Base-by-base conservation (phyloP, 1,139 yeast species). In the Pichia norvegensis region DNA sequence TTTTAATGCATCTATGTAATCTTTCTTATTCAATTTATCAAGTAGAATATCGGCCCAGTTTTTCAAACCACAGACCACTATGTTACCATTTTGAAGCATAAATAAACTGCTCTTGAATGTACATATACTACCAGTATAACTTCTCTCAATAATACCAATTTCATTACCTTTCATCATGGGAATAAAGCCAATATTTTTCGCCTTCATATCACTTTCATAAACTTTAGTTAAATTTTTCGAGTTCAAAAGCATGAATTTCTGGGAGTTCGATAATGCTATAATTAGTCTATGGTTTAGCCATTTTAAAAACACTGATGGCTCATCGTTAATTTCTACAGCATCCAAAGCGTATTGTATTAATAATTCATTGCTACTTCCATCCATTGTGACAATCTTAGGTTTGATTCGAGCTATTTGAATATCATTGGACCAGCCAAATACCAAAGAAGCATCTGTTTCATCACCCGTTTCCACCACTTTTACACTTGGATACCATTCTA, bases 1-100 rank as follows among this genome's bases (percentile, higher is more conserved):
- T 5, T 67, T 63, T 25, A 85, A 68, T 0, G 94, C 92, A 2
- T 64, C 66, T 13, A 73, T 63, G 48, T 79, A 82, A 33, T 72
- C 64, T 1, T 74, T 76, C 6, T 62, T 55, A 10, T 75, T 67
- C 51, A 85, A 66, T 14, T 77, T 61, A 14, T 67, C 72, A 46
- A 71, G 65, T 16, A 81, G 60, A 21, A 74, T 67, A 55, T 85
- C 94, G 0, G 88, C 87, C 95, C 95, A 86, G 54, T 76, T 80
- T 5, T 79, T 68, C 14, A 79, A 63, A 16, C 78, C 67, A 0
- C 90, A 94, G 14, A 79, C 69, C 6, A 65, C 66, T 33, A 79
- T 57, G 46, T 72, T 78, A 49, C 67, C 70, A 38, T 66, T 66
- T 2, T 81, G 81, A 45, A 79, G 55, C 2, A 77, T 46, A 54